Evolutionary conservation across 1,139 yeast genomes (phyloP), one percentile per base, ranked within the genome.

Genomic region (Lodderomyces orthopsilosis): DNA sequence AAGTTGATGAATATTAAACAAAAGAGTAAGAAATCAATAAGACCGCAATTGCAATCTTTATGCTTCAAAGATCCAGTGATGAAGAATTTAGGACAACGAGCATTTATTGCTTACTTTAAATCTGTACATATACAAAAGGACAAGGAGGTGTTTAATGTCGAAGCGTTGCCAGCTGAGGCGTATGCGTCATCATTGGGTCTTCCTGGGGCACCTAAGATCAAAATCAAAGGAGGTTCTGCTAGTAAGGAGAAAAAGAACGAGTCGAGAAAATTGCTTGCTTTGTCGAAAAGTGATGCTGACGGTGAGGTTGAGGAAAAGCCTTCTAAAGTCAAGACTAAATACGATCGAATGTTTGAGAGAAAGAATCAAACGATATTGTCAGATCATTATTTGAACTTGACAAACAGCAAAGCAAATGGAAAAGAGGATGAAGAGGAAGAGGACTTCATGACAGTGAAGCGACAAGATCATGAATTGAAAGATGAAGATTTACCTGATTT

Each of bases 291-390:
- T 3, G 77, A 83, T 51, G 89, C 80, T 9, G 82, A 84, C 48
- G 93, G 91, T 38, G 91, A 85, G 44, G 40, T 66, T 6, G 68
- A 63, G 3, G 70, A 62, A 2, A 72, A 74, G 52, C 77, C 77
- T 51, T 83, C 79, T 2, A 78, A 78, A 52, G 83, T 81, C 2
- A 79, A 91, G 56, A 93, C 98, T 9, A 93, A 87, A 61, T 89
- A 89, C 59, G 98, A 94, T 63, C 80, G 94, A 52, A 91, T 93
- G 96, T 94, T 94, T 67, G 95, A 88, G 59, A 79, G 99, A 62
- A 77, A 87, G 63, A 94, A 93, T 63, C 98, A 94, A 68, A 87
- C 87, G 40, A 95, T 93, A 26, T 70, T 94, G 46, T 85, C 96
- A 32, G 94, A 90, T 51, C 95, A 90, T 60, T 93, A 89, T 59